These are phyloP conservation scores for Pleurotus ostreatus DNA, from an alignment of 768 basidiomycete species.

Conservation along the genomic window DNA sequence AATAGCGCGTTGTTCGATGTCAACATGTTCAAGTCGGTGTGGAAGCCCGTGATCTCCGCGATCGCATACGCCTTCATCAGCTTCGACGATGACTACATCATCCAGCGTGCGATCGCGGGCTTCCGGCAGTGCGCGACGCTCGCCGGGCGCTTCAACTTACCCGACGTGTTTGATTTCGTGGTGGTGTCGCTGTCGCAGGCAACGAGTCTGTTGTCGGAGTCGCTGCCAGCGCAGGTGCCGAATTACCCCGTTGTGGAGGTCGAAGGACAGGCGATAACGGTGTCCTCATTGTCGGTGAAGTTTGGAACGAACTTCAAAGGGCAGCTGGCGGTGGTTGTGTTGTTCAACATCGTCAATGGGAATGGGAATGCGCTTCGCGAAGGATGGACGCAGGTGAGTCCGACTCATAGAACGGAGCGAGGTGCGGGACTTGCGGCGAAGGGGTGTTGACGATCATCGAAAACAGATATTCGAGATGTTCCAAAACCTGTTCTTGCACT, in stretches of 20 bases:
- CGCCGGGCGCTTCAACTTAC: slow-evolving; percentile 82
- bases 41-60: slow-evolving; percentile 91
- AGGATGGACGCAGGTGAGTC: slow-evolving; percentile 84
- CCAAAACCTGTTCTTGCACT: slow-evolving; percentile 92
- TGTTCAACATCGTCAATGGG: slow-evolving; percentile 97
- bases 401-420: too few species aligned
- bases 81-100: slow-evolving; percentile 95
- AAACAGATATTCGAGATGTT: slow-evolving; percentile 96
- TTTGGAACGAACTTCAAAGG: slow-evolving; percentile 96
- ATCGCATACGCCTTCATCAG: slow-evolving; percentile 95
- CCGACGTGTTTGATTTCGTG: slow-evolving; percentile 96
- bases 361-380: slow-evolving; percentile 92
- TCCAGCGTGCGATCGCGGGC: slow-evolving; percentile 92
- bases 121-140: slow-evolving; percentile 95
- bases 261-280: slow-evolving; percentile 87
- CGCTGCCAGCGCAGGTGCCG: slow-evolving; percentile 63
- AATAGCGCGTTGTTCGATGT: slow-evolving; percentile 80
- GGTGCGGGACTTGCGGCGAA: too few species aligned
- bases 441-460: not conserved
- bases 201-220: slow-evolving; percentile 79
- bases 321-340: slow-evolving; percentile 92
- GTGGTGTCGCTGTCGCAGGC: slow-evolving; percentile 91
- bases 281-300: slow-evolving; percentile 86
- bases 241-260: slow-evolving; percentile 88
- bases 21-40: slow-evolving; percentile 91